Evolutionary conservation across 495 filamentous ascomycete genomes (phyloP).

Genomic region (Hyaloscypha variabilis): DNA sequence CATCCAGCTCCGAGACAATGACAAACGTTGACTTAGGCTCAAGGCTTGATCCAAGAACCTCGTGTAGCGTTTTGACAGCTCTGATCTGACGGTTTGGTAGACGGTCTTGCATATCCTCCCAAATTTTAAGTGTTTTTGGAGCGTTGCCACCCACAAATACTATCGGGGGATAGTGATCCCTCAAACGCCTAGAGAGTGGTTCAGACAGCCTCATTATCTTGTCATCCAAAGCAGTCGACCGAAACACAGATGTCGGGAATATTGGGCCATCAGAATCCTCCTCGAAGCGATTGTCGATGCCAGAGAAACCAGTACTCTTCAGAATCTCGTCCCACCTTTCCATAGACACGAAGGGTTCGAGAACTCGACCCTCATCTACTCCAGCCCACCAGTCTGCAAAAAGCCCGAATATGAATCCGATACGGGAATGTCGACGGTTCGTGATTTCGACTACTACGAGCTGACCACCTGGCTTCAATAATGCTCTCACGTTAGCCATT

Average conservation of each 20-base stretch:
- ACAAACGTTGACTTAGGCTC: background rate
- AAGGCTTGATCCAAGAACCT: background rate
- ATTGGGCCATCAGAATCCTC: background rate
- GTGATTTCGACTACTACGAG: slow-evolving; percentile 32
- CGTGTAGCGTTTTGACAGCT: background rate
- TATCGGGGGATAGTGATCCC: background rate
- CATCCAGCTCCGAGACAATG: background rate
- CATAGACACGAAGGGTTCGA: slow-evolving; percentile 38
- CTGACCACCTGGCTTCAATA: slow-evolving; percentile 56
- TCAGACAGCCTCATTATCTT: background rate
- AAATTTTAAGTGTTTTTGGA: background rate
- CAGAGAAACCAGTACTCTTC: slow-evolving; percentile 46
- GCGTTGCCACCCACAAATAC: background rate
- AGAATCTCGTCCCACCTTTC: slow-evolving; percentile 45
- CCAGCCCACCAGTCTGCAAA: slow-evolving; percentile 59
- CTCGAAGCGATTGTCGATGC: slow-evolving; percentile 17
- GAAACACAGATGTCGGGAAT: background rate
- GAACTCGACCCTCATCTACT: slow-evolving; percentile 41
- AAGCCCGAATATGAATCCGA: slow-evolving; percentile 41
- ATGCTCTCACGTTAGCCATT: slow-evolving; percentile 40
- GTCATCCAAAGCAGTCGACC: background rate
- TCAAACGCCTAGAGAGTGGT: background rate
- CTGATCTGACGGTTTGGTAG: background rate
- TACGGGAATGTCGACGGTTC: slow-evolving; percentile 32
- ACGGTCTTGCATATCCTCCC: background rate